Percentiles rank a stretch among this genome's conserved stretches.
Evolutionary conservation across 805 yeast genomes (phyloP).

Genomic region (Candida tibetensis): DNA sequence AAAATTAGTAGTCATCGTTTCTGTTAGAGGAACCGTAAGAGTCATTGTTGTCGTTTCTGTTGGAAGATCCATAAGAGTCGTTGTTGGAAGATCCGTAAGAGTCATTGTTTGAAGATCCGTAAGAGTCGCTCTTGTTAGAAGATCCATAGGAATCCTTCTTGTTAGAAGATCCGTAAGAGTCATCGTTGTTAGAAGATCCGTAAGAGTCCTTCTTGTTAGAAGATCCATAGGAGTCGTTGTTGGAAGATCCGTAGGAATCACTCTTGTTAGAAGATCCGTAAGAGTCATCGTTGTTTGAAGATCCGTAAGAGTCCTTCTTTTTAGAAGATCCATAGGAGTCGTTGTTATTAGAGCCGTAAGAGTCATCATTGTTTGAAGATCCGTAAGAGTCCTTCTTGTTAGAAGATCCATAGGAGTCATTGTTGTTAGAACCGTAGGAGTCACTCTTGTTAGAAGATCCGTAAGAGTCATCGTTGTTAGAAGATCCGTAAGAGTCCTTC

Average conservation of each 20-base stretch:
- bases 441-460: slow-evolving; percentile 16
- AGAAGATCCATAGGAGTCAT: slow-evolving; percentile 22
- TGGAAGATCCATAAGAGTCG: slow-evolving; percentile 22
- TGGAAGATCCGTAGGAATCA: slow-evolving; percentile 18
- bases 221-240: slow-evolving; percentile 21
- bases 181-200: slow-evolving; percentile 23
- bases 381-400: slow-evolving; percentile 4
- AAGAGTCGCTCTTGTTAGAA: slow-evolving; percentile 18
- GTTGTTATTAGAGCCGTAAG: slow-evolving; percentile 18
- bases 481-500: slow-evolving; percentile 18
- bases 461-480: slow-evolving; percentile 13
- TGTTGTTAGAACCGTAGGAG: slow-evolving; percentile 12
- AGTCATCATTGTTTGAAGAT: slow-evolving; percentile 4
- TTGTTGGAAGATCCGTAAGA: slow-evolving; percentile 18
- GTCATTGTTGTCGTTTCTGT: slow-evolving; percentile 15
- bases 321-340: slow-evolving; percentile 21
- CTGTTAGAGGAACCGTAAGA: slow-evolving; percentile 15
- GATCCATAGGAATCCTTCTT: slow-evolving; percentile 11
- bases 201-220: slow-evolving; percentile 20
- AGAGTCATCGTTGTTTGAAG: slow-evolving; percentile 18
- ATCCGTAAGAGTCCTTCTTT: slow-evolving; percentile 15
- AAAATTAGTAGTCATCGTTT: slow-evolving; percentile 10
- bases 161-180: slow-evolving; percentile 16
- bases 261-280: slow-evolving; percentile 19
- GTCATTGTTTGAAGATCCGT: slow-evolving; percentile 18